A percentile compares a stretch with the other conserved stretches of the same genome.
Conservation (phyloP, 179 eudicot genomes). For the Pouteria campechiana region DNA sequence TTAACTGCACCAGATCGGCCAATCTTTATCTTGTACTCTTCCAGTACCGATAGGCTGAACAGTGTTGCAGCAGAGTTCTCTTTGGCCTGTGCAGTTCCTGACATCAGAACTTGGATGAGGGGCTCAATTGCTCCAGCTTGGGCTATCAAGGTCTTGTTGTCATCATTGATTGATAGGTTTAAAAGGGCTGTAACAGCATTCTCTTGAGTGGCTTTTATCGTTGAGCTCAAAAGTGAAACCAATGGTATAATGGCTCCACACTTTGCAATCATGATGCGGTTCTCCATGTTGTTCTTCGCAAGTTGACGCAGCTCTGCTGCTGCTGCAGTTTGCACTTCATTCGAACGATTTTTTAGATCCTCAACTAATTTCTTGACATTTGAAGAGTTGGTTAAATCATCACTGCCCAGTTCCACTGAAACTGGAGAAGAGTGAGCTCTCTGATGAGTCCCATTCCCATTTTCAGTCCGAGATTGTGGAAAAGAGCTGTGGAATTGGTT, state of each 20-base stretch:
- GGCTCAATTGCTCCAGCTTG: slow-evolving; percentile 23
- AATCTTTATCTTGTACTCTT: slow-evolving; percentile 22
- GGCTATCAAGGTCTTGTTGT: slow-evolving; percentile 34
- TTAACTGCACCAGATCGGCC: slow-evolving; percentile 26
- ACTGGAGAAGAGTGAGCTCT: slow-evolving; percentile 26
- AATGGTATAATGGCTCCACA: slow-evolving; percentile 34
- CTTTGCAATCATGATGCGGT: slow-evolving; percentile 25
- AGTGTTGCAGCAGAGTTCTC: slow-evolving; percentile 39
- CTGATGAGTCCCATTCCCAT: slow-evolving; percentile 17
- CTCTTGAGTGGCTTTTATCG: slow-evolving; percentile 31
- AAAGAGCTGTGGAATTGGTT: slow-evolving; percentile 34
- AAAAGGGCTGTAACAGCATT: slow-evolving; percentile 52
- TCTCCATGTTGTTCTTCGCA: slow-evolving; percentile 34
- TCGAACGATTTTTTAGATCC: slow-evolving; percentile 33
- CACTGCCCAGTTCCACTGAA: slow-evolving; percentile 23
- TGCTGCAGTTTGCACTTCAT: slow-evolving; percentile 35
- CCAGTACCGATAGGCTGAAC: slow-evolving; percentile 26
- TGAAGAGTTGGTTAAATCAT: slow-evolving; percentile 37
- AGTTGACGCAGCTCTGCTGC: slow-evolving; percentile 34
- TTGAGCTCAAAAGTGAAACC: slow-evolving; percentile 28
- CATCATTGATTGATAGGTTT: slow-evolving; percentile 42
- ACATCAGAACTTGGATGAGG: slow-evolving; percentile 25
- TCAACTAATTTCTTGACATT: slow-evolving; percentile 45
- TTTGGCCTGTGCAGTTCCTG: slow-evolving; percentile 25
- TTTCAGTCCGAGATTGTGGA: no score